Base-by-base conservation (phyloP, 2,329 filamentous ascomycete genomes). In the Neoascochyta sp. region DNA sequence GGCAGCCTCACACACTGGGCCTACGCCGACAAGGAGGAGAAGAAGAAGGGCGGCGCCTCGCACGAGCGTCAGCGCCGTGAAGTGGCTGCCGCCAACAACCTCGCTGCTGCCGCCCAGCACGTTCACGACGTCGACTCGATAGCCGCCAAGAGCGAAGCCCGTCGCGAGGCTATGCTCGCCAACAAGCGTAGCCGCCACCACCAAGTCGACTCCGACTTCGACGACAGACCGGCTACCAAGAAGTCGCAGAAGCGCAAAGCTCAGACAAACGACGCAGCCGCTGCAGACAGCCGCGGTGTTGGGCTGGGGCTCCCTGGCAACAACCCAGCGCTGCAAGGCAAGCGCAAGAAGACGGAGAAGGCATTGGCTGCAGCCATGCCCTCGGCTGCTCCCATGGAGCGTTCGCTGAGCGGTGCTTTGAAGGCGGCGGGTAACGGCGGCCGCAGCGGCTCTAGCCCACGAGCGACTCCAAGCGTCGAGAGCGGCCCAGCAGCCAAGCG, bases 1-100 rank as follows among this genome's bases (percentile, higher is more conserved):
- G 92, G 93, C 29, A 96, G 88, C 65, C 76, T 80, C 36, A 86
- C 80, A 29, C 92, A 98, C 63, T 98, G 92, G 92, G 92, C 90
- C 27, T 96, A 96, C 60, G 84, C 86, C 12, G 85, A 90, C 54
- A 83, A 90, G 44, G 75, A 79, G 32, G 62, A 70, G 32, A 73
- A 74, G 43, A 80, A 78, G 50, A 64, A 67, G 32, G 65, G 65
- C 3, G 69, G 74, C n/a, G 69, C 76, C 14, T 74, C 80, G 24
- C 79, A 80, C 17, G 86, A 93, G 57, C 75, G 83, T 15, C 81
- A 83, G 26, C 76, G 87, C 38, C 78, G 86, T 43, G 88, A 95
- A 55, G 84, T 83, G 13, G 84, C 83, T 8, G 76, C 83, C 13
- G 80, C 79, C 21, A 85, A 88, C 46, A 86, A 72, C 41, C 51